Base-by-base conservation (phyloP, 2,329 filamentous ascomycete genomes). In the Ilyonectria sp. region DNA sequence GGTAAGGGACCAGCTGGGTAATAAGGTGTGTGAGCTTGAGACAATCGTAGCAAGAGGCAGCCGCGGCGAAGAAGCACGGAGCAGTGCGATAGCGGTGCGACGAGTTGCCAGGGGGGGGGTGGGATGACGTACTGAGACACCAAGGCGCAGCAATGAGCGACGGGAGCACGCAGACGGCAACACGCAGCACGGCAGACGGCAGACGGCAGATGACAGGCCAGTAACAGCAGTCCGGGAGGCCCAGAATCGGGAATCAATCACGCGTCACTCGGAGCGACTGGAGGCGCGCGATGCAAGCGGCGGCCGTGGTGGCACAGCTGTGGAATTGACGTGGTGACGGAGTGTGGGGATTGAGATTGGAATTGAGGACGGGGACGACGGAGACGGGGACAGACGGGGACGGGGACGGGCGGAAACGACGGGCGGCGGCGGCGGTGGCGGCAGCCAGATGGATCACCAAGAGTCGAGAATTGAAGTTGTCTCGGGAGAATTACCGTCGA, bases 11-110 rank as follows among this genome's bases (percentile, higher is more conserved):
- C 37, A 57, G 44, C 57, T 65, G 23, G 44, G 52, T 65, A 65
- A 65, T 47, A 65, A 57, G n/a, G n/a, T 44, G 52, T 46, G 63
- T 65, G 63, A 65, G 63, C 46, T 46, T 35, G 21, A 60, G 57
- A 60, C 63, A 61, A 7, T n/a, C 15, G 17, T 17, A 17, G 29
- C 31, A 33, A 56, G 26, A 53, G 50, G 40, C 15, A n/a, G 40
- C 15, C 40, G 19, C 15, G 17, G 15, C 15, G 5, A 13, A 40
- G 17, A n/a, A 40, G 37, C 37, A 15, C 13, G 17, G 37, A 15
- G 19, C 46, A 11, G 33, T 17, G 53, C 31, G 40, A 31, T 56
- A 56, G 13, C 10, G 53, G 53, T 7, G n/a, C n/a, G 31, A 10
- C 31, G 50, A 35, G 19, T 53, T 53, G 50, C 50, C 29, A 35